phyloP scores from a whole-genome alignment of 192 early-diverging fungal species.

The Lunasporangiospora selenospora region DNA sequence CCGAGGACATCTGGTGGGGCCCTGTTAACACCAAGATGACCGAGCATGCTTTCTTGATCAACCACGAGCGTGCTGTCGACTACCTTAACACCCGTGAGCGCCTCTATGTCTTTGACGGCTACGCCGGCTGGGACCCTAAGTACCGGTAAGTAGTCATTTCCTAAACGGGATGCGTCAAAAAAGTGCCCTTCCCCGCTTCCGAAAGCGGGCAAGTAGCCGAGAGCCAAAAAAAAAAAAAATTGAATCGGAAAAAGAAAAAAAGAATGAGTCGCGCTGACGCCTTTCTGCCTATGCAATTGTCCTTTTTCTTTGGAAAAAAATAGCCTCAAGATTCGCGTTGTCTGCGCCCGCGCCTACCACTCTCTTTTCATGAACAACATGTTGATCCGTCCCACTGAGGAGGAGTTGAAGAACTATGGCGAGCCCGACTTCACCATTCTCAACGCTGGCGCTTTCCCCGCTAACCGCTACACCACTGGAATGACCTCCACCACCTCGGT shows the following conservation, averaged over 20 bases:
- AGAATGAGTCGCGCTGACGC: too few species aligned
- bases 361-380: conserved; percentile 99
- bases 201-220: too few species aligned
- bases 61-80: conserved; percentile 95
- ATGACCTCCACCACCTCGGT: conserved; percentile 96
- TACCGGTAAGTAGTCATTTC: conserved; percentile 81
- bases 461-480: conserved; percentile 92
- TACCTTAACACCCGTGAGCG: conserved; percentile 95
- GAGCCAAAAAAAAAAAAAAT: conserved; percentile 1
- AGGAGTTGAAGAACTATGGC: conserved; percentile 92
- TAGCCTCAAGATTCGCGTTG: conserved; percentile 92
- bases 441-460: conserved; percentile 95
- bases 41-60: conserved; percentile 84
- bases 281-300: not conserved
- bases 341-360: conserved; percentile 96
- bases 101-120: conserved; percentile 97
- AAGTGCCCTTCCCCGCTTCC: too few species aligned
- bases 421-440: conserved; percentile 98
- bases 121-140: conserved; percentile 98
- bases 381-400: conserved; percentile 93
- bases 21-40: conserved; percentile 95
- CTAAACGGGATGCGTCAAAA: too few species aligned
- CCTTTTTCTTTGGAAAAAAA: too few species aligned
- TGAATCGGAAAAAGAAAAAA: not conserved
- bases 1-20: conserved; percentile 97